Evolutionary conservation across 2,329 filamentous ascomycete genomes (phyloP), one percentile per base, ranked within the genome.

Genomic region (Aspergillus niger): DNA sequence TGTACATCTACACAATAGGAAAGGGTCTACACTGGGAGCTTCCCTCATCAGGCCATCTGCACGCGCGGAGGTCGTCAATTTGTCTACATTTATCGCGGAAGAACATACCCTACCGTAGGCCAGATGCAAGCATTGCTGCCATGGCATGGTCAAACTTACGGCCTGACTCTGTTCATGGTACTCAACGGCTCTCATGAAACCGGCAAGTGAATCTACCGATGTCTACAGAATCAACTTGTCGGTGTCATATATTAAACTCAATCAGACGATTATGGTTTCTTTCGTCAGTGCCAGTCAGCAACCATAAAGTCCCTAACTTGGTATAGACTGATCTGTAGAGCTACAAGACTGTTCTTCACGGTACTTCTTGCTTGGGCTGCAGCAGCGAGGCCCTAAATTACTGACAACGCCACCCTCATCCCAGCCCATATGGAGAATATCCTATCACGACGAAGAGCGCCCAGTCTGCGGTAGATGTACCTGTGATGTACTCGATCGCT

Each of bases 321-420:
- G 15, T 1, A 15, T 10, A n/a, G 44, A 10, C 44, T 8, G 44
- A 13, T 17, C 22, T 10, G 24, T 22, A 8, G n/a, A 55, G 24
- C 38, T 36, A n/a, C 17, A 43, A 32, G 28, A 39, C 38, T 30
- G 26, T 39, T 11, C 39, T 17, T 55, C 53, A 55, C 39, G 39
- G 53, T 30, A 28, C 28, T 15, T 32, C 53, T 32, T 20, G 17
- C 38, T 55, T 44, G 53, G 53, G 26, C 41, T 43, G 41, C 32
- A 36, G 4, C 26, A 26, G 32, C n/a, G 28, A 43, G 11, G 30
- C 30, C 53, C 28, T 47, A 20, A 20, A 26, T 43, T 28, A 55
- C 20, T 11, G 11, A 55, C 53, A 44, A 55, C 53, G 53, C 53
- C 53, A 55, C 53, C n/a, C 39, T 15, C 44, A 30, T n/a, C 7